Evolutionary conservation across 176 grass and related monocot species (phyloP).

Genomic region (Panicum miliaceum): DNA sequence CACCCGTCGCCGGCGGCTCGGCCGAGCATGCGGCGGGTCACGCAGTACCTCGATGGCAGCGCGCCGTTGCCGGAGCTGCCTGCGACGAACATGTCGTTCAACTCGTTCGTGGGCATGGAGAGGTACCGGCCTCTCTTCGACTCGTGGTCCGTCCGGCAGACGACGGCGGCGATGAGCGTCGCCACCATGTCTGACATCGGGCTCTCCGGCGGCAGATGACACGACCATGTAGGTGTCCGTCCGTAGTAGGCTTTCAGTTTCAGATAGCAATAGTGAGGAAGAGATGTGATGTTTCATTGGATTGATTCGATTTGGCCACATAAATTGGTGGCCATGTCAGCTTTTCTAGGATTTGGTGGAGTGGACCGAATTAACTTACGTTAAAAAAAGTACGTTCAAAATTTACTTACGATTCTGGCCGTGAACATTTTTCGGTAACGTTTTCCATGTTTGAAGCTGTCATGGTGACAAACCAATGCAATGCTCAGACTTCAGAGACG

Average conservation of each 20-base stretch:
- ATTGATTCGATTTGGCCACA: not conserved
- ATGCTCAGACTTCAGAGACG: not conserved
- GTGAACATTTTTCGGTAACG: not conserved
- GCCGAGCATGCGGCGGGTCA: constrained; percentile 48
- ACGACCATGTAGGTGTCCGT: not conserved
- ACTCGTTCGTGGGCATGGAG: constrained; percentile 31
- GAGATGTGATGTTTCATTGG: not conserved
- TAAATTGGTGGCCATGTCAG: not conserved
- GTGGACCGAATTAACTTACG: not conserved
- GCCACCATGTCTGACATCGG: constrained; percentile 41
- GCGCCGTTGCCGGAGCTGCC: constrained; percentile 38
- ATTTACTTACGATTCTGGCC: not conserved
- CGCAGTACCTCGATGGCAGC: constrained; percentile 47
- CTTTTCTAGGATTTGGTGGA: not conserved
- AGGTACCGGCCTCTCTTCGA: not conserved
- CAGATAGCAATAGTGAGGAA: not conserved
- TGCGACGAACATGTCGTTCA: constrained; percentile 28
- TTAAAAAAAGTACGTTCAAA: too few species aligned
- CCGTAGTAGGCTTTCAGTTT: not conserved
- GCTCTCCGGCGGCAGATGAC: constrained; percentile 45
- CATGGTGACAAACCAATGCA: not conserved
- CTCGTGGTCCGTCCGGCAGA: constrained; percentile 20
- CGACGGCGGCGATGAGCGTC: not conserved
- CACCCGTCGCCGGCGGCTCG: constrained; percentile 46
- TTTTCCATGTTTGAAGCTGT: not conserved